Conservation (phyloP, 164 flowering plant genomes). For the Stephania cephalantha region DNA sequence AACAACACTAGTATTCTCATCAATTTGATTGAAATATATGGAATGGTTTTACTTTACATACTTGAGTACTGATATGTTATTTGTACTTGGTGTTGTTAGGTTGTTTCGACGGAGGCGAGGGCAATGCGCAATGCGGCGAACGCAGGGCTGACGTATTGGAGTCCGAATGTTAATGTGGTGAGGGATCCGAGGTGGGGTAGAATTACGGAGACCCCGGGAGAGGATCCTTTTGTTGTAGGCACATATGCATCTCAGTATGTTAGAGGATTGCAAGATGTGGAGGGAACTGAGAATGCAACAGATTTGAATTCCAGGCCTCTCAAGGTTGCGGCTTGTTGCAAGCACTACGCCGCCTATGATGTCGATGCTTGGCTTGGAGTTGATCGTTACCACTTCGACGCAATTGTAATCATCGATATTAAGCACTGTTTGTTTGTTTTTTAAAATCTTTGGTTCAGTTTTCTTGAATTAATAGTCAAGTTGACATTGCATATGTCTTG, state of each 20-base stretch:
- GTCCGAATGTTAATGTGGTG: slow-evolving; percentile 20
- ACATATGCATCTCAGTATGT: slow-evolving; percentile 14
- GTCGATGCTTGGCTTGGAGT: slow-evolving; percentile 18
- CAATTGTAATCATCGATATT: slow-evolving; percentile 10
- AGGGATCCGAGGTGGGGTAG: slow-evolving; percentile 27
- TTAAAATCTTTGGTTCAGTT: background rate
- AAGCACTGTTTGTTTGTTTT: no score
- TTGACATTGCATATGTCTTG: background rate
- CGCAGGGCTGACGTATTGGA: slow-evolving; percentile 20
- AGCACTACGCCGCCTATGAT: slow-evolving; percentile 24
- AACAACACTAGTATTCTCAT: background rate
- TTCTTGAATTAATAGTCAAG: background rate
- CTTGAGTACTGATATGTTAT: background rate
- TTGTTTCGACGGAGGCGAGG: slow-evolving; percentile 12
- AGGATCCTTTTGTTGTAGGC: slow-evolving; percentile 16
- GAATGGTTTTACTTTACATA: background rate
- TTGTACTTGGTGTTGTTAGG: slow-evolving; percentile 7
- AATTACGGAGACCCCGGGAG: slow-evolving; percentile 18
- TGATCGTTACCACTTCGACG: slow-evolving; percentile 18
- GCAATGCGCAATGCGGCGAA: slow-evolving; percentile 7
- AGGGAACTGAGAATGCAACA: slow-evolving; percentile 1
- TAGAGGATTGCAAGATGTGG: slow-evolving; percentile 21
- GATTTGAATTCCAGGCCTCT: slow-evolving; percentile 17
- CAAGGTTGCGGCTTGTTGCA: slow-evolving; percentile 23
- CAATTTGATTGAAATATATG: background rate